Evolutionary conservation across 2,329 filamentous ascomycete species (phyloP), one percentile per base, ranked within the genome.

Genomic region (Domatiomyces catenatus): DNA sequence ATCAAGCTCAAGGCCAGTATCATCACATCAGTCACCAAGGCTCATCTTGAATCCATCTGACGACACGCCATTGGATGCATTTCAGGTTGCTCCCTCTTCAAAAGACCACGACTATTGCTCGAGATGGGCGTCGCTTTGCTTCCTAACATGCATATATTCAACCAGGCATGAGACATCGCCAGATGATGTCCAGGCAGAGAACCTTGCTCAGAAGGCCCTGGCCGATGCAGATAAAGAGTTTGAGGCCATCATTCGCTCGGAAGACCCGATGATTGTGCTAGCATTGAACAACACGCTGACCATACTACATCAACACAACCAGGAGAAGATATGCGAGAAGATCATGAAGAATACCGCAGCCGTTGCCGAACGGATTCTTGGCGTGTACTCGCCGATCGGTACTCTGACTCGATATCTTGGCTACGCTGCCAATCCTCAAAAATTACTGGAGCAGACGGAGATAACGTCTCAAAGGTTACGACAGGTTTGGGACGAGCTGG

Each of bases 41-140:
- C 53, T 43, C 44, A 58, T 58, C n/a, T 48, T 58, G 19, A 58
- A 58, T 24, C 50, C 46, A n/a, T 44, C 45, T 7, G 20, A 46
- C 19, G 47, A 50, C 15, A 20, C 46, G 45, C 10, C 48, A 19
- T 36, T 50, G n/a, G 49, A 48, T 24, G 52, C 52, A 8, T 46
- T 58, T 2, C 51, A 55, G 22, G 44, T 60, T 8, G 56, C 58
- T 8, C 48, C 55, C 2, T 56, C 56, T 20, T 54, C 58, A n/a
- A 56, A 54, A 10, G 53, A 48, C 8, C 56, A 58, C 26, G 51
- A 60, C 24, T 54, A 57, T 43, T 56, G 57, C 12, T 59, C 54
- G 55, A 52, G 49, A 45, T 60, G 58, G 58, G 55, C 59, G 28
- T 56, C 57, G 10, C 58, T 55, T 19, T 60, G 57, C 52, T 60